These are phyloP conservation scores for Hyphodiscus hymeniophilus DNA, from an alignment of 495 filamentous ascomycete species.

Conservation along the genomic window DNA sequence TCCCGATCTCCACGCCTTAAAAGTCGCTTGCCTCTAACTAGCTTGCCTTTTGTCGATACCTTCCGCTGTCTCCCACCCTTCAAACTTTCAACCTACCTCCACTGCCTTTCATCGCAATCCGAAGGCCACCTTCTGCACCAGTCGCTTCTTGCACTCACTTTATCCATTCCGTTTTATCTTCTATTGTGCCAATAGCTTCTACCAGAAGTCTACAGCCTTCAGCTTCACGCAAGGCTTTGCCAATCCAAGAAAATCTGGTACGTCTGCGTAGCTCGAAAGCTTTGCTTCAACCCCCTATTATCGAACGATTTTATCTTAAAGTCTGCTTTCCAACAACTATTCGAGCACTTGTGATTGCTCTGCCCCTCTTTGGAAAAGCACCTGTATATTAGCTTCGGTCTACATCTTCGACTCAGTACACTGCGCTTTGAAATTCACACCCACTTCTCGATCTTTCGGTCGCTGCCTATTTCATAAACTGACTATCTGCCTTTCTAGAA, in stretches of 20 bases:
- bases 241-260: neutral
- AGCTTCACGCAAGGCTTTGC: neutral
- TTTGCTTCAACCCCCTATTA: no score
- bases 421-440: neutral
- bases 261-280: no score
- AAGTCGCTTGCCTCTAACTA: neutral
- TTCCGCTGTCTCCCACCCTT: neutral
- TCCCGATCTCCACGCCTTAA: neutral
- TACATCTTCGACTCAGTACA: no score
- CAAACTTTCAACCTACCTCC: neutral
- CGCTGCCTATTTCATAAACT: neutral
- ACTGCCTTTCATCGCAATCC: neutral
- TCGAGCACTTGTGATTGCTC: no score
- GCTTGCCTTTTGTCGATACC: neutral
- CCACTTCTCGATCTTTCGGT: neutral
- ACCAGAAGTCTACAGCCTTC: neutral
- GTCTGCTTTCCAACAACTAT: no score
- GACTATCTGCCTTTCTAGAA: neutral
- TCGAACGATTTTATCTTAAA: no score
- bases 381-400: no score
- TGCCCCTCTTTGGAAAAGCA: no score
- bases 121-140: neutral
- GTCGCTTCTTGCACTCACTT: neutral
- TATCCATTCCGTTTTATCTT: no score
- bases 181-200: no score